These are phyloP conservation scores for Crithidia mellificae DNA, from an alignment of 208 protist species.

Conservation along the genomic window DNA sequence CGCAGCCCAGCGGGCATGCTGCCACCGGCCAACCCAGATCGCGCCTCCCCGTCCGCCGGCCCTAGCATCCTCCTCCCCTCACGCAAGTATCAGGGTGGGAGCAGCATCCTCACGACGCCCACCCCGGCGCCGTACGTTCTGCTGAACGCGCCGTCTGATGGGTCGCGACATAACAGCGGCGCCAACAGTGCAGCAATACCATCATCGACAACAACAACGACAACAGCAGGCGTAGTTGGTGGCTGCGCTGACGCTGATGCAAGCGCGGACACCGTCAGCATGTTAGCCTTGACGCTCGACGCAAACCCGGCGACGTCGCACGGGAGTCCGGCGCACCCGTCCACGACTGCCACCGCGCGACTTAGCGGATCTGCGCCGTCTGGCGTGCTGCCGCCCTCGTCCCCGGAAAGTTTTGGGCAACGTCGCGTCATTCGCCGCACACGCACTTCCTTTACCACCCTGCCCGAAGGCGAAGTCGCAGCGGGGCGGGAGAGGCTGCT, in stretches of 20 bases:
- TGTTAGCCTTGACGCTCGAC: background rate
- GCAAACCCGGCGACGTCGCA: background rate
- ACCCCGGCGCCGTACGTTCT: background rate
- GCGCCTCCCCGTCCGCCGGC: constrained; percentile 6
- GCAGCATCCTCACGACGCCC: constrained; percentile 8
- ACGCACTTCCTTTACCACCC: background rate
- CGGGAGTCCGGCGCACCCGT: background rate
- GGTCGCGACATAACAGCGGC: background rate
- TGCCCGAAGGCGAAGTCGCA: background rate
- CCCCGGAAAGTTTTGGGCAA: background rate
- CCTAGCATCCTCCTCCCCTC: constrained; percentile 19
- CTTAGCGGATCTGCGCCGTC: no score
- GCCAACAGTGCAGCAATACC: no score
- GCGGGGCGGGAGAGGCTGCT: background rate
- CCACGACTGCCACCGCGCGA: no score
- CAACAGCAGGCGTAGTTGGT: no score
- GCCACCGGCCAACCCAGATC: background rate
- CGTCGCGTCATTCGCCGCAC: constrained; percentile 1
- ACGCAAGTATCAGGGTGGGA: constrained; percentile 8
- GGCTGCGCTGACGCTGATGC: background rate
- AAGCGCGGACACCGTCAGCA: background rate
- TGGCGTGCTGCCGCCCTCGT: no score
- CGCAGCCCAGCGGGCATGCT: no score
- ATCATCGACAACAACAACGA: no score
- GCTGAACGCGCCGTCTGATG: background rate